Conservation (phyloP, 352 stramenopile species). For the Phytophthora brassicae region DNA sequence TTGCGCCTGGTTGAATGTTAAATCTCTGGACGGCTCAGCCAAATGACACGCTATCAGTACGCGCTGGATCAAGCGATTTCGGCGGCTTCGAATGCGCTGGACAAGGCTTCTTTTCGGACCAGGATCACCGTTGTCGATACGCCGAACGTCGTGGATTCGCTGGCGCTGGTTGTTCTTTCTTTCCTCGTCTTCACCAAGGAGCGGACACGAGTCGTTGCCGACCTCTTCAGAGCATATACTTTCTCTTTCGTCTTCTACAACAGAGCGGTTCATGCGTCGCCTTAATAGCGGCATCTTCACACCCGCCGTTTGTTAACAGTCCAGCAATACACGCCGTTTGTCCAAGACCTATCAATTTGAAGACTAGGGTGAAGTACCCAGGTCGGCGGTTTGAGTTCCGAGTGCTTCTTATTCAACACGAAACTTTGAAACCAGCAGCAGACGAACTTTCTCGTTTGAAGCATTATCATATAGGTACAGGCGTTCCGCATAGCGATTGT, state of each 20-base stretch:
- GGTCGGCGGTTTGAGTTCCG: neutral
- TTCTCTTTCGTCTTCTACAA: conserved; percentile 3
- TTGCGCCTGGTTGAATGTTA: conserved; percentile 52
- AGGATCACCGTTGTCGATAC: conserved; percentile 28
- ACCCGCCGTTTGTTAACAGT: neutral
- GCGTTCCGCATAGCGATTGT: no score
- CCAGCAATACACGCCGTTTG: neutral
- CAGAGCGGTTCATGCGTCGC: neutral
- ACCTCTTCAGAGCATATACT: neutral
- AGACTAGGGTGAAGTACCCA: neutral
- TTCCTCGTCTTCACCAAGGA: conserved; percentile 23
- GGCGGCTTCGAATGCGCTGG: conserved; percentile 43
- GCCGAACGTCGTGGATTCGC: conserved; percentile 26
- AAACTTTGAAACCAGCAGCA: neutral
- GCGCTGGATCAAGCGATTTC: conserved; percentile 72
- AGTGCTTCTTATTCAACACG: conserved; percentile 29
- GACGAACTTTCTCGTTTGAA: neutral
- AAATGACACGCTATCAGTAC: conserved; percentile 53
- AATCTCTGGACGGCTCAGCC: conserved; percentile 51
- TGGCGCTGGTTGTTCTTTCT: neutral
- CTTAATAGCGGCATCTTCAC: conserved; percentile 17
- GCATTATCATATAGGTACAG: neutral
- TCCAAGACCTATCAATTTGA: neutral
- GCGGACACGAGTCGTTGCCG: conserved; percentile 20
- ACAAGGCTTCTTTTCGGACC: conserved; percentile 17